phyloP scores from a whole-genome alignment of 495 filamentous ascomycete genomes.

The Bacidia rubella region DNA sequence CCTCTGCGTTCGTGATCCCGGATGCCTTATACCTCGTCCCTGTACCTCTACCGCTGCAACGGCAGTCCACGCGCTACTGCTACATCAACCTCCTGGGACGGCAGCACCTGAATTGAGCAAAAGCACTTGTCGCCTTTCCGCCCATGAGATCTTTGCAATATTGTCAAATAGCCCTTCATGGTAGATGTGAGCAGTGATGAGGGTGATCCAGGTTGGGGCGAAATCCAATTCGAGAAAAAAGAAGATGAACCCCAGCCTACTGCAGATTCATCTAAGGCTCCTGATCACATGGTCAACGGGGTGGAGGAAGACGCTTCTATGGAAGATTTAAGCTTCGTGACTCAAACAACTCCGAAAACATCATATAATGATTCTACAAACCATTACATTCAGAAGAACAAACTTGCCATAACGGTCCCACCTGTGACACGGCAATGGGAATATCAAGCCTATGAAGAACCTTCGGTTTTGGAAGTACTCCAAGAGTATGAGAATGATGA shows the following conservation, averaged over 20 bases:
- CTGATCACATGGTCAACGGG: not conserved
- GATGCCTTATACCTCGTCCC: too few relatives aligned
- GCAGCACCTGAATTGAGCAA: too few relatives aligned
- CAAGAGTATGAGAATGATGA: conserved; percentile 19
- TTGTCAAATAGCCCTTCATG: not conserved
- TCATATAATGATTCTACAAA: not conserved
- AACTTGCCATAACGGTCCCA: conserved; percentile 30
- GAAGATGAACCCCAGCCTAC: not conserved
- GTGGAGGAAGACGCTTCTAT: not conserved
- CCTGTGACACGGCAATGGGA: conserved; percentile 27
- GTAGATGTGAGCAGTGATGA: not conserved
- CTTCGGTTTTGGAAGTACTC: conserved; percentile 30
- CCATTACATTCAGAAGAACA: conserved; percentile 6
- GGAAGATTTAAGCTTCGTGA: not conserved
- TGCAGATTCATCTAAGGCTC: not conserved
- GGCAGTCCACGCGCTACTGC: too few relatives aligned
- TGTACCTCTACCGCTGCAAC: too few relatives aligned
- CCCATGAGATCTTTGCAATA: not conserved
- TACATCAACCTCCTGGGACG: too few relatives aligned
- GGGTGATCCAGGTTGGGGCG: not conserved
- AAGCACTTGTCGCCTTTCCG: too few relatives aligned
- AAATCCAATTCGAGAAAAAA: not conserved
- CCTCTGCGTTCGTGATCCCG: too few relatives aligned
- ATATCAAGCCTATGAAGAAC: conserved; percentile 36
- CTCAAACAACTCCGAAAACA: not conserved